Evolutionary conservation across 257 asterid genomes (phyloP), one percentile per base, ranked within the genome.

Genomic region (Lycium barbarum): DNA sequence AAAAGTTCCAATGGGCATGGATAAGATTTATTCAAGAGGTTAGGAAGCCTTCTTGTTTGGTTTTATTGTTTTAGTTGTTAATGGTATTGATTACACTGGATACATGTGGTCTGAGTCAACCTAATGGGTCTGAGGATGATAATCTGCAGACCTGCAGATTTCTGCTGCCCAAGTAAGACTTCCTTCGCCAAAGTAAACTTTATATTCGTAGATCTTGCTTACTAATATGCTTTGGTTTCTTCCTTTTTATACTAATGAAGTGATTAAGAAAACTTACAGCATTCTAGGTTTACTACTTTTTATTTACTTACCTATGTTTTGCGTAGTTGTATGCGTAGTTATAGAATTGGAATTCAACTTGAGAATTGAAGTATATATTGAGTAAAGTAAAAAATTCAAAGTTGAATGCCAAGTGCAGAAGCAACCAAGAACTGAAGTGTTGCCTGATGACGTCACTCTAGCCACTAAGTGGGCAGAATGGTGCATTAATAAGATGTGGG

Each of bases 151-250:
- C 76, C 84, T 84, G 78, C 49, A 43, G 85, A 79, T 89, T 78
- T 83, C 89, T 87, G 85, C 91, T 47, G 18, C 71, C 65, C 88
- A 86, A 68, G 91, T 89, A 89, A 89, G 91, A 84, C 20, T 80
- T 74, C 76, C 68, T 35, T 61, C 26, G 71, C 53, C 80, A 9
- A 78, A 53, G 81, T 74, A 74, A 40, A 74, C 62, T 74, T 51
- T 22, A 74, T 40, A 38, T 72, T 51, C 15, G 43, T 7, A 26
- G 58, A 35, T 45, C 83, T 33, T 49, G 70, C 33, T 53, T 74
- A 15, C 47, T 55, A 36, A 78, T 14, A 51, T 53, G 65, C 45
- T 76, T 51, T 53, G 14, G 59, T 18, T 53, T 78, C 82, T 78
- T 40, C 5, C 65, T 49, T 53, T n/a, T 26, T 65, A 14, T 14